A percentile compares a stretch with the other conserved stretches of the same genome.
phyloP scores from a whole-genome alignment of 148 eudicot species.

The Dysphania ambrosioides region DNA sequence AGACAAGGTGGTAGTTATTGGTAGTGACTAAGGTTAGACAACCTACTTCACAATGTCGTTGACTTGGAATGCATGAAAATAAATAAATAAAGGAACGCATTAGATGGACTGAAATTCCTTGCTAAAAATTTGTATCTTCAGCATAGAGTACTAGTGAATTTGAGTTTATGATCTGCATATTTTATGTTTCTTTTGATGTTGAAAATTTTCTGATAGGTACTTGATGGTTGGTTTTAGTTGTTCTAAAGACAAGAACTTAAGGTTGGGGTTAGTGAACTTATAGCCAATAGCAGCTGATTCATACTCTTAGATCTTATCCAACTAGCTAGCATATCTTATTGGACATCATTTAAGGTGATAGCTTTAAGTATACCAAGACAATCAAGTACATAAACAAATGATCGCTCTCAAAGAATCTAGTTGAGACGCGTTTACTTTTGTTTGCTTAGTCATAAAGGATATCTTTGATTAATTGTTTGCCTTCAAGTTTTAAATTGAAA shows the following conservation, averaged over 20 bases:
- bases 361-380: not conserved
- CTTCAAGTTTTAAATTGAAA: conserved; percentile 15
- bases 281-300: not conserved
- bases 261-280: not conserved
- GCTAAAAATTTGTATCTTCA: conserved; percentile 14
- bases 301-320: conserved; percentile 8
- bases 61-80: conserved; percentile 20
- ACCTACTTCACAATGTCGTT: not conserved
- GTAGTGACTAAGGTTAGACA: too few relatives aligned
- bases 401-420: not conserved
- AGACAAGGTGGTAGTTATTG: too few relatives aligned
- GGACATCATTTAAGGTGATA: not conserved
- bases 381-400: conserved; percentile 9
- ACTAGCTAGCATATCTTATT: not conserved
- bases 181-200: conserved; percentile 6
- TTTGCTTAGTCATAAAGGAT: not conserved
- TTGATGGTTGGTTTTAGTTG: conserved; percentile 2
- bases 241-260: conserved; percentile 12
- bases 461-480: conserved; percentile 14
- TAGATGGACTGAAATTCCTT: conserved; percentile 9
- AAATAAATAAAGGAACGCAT: not conserved
- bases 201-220: not conserved
- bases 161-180: conserved; percentile 5
- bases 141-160: not conserved
- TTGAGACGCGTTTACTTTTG: conserved; percentile 2